A percentile compares a stretch with the other conserved stretches of the same genome.
phyloP scores from a whole-genome alignment of 1,284 basidiomycete genomes.

The Tilletia setariae region DNA sequence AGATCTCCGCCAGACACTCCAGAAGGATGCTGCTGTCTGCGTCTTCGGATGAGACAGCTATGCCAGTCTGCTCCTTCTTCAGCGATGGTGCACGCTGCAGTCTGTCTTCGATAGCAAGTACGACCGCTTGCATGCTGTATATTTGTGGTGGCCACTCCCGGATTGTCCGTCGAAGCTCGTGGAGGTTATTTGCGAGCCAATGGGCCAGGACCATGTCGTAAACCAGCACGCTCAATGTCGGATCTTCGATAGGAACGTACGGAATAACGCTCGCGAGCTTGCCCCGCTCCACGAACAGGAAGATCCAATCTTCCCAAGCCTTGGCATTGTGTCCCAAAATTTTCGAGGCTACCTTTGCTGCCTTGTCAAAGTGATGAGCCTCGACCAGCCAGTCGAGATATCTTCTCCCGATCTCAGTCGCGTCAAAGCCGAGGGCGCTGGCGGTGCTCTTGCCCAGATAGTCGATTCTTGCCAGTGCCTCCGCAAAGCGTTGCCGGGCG shows the following conservation, averaged over 20 bases:
- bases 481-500: constrained; percentile 77
- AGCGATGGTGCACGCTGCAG: constrained; percentile 55
- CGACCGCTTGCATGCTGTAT: constrained; percentile 81
- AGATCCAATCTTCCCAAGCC: constrained; percentile 93
- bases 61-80: constrained; percentile 3
- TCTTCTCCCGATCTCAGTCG: constrained; percentile 56
- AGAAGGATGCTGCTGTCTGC: constrained; percentile 62
- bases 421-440: constrained; percentile 59
- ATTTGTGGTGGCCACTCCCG: constrained; percentile 85
- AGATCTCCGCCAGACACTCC: constrained; percentile 90
- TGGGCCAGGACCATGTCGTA: constrained; percentile 94
- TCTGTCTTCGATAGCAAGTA: constrained; percentile 79
- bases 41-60: background rate
- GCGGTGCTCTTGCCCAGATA: constrained; percentile 57
- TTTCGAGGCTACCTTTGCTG: constrained; percentile 79
- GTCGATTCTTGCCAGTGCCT: constrained; percentile 82
- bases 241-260: constrained; percentile 76
- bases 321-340: constrained; percentile 75
- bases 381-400: constrained; percentile 46
- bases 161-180: constrained; percentile 64
- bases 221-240: constrained; percentile 74
- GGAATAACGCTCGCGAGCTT: constrained; percentile 84
- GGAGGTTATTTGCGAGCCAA: constrained; percentile 68
- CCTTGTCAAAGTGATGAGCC: constrained; percentile 73
- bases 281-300: constrained; percentile 78